Base-by-base conservation (phyloP, 2,329 filamentous ascomycete genomes). In the Hymenoscyphus fraxineus region DNA sequence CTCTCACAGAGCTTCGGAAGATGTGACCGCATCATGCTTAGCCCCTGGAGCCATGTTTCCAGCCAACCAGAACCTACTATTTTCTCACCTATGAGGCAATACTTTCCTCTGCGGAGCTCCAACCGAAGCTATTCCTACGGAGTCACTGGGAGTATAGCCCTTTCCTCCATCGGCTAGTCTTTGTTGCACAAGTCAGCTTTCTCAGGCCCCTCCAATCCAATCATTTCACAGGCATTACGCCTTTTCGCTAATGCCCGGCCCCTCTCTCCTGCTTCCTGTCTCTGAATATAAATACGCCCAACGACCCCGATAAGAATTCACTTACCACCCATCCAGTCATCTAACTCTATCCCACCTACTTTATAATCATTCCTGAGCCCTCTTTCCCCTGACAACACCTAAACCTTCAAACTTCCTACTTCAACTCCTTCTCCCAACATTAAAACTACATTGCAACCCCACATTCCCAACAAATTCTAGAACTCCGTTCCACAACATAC, bases 401-500 rank as follows among this genome's bases (percentile, higher is more conserved):
- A 57, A 27, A 27, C 27, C 27, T 12, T 12, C 15, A 4, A 7
- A 57, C 12, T 19, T 22, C 15, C 22, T 56, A 5, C 22, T 38
- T 22, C 47, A 40, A 19, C 31, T 54, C 61, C 35, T 59, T 66
- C 41, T 35, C 35, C 54, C 31, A 16, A 5, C 13, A 15, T 32
- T 27, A 6, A 13, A 3, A 5, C 27, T 38, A n/a, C 54, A 9
- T 38, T 27, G 13, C 54, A 35, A 16, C 16, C 13, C 27, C 54
- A 27, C 32, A 35, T 51, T 22, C n/a, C n/a, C 44, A 9, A 19
- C 44, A 51, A n/a, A n/a, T 51, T 19, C n/a, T 12, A 51, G 6
- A 10, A 22, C 44, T 19, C 12, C 44, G 19, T 22, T 51, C 44
- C 44, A 51, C 44, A 16, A 67, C 65, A 60, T 22, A 51, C 44